Conservation (phyloP, 306 rosid genomes). For the Luffa acutangula region DNA sequence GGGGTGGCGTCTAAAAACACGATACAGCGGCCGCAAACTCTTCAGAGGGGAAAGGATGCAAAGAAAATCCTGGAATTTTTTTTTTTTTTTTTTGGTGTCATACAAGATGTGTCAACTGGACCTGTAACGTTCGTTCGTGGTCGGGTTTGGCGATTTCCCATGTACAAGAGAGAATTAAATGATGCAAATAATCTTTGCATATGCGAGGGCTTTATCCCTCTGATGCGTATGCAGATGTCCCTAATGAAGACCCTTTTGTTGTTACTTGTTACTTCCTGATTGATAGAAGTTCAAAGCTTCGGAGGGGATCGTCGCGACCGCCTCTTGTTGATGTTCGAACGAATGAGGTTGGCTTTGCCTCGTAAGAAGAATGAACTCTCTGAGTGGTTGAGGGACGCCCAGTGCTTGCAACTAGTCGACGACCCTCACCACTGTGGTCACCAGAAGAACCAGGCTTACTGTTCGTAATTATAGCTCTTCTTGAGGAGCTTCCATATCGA, state of each 20-base stretch:
- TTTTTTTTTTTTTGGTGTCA: neutral
- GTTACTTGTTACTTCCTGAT: constrained; percentile 71
- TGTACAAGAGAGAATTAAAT: constrained; percentile 19
- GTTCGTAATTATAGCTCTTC: constrained; percentile 48
- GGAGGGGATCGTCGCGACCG: constrained; percentile 66
- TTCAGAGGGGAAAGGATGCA: constrained; percentile 4
- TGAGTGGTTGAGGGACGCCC: constrained; percentile 50
- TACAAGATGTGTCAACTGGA: constrained; percentile 13
- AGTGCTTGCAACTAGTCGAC: constrained; percentile 40
- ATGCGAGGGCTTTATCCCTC: constrained; percentile 17
- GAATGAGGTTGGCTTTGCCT: constrained; percentile 37
- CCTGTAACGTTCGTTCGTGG: constrained; percentile 8
- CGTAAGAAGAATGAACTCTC: constrained; percentile 38
- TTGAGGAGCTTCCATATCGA: constrained; percentile 83
- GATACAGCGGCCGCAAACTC: constrained; percentile 31
- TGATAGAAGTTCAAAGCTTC: constrained; percentile 77
- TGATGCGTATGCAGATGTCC: neutral
- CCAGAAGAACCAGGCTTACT: constrained; percentile 58
- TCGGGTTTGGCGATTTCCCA: constrained; percentile 17
- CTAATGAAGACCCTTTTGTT: neutral
- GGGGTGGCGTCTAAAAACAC: constrained; percentile 13
- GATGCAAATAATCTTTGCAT: constrained; percentile 15
- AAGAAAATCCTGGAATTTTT: neutral
- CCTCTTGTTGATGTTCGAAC: constrained; percentile 42
- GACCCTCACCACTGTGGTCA: constrained; percentile 52